Evolutionary conservation across 1,284 basidiomycete species (phyloP), one percentile per base, ranked within the genome.

Genomic region (Puccinia novopanici): DNA sequence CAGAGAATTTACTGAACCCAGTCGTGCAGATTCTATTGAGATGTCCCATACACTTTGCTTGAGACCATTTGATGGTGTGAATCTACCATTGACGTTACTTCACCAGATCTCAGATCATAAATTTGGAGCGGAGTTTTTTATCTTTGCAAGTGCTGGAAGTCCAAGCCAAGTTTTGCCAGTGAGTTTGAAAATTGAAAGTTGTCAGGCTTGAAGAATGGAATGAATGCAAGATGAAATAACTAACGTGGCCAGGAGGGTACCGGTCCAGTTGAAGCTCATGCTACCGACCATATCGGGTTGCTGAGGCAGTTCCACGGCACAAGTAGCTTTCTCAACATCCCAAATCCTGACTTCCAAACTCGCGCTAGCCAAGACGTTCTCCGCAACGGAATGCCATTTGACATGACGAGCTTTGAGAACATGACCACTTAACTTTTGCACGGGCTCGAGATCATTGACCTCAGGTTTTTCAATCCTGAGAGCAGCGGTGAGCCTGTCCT

Each of bases 1-100:
- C 94, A 70, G 92, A 93, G 91, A 95, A 95, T 86, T 91, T 93
- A 87, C 92, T 94, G 87, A 98, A 98, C 22, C 94, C 95, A 9
- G 96, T 98, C 45, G 94, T 97, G 50, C 92, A 93, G 84, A 98
- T 90, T 81, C 91, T 90, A 85, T 95, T 93, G 79, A 90, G 87
- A 83, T 93, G 92, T 73, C 96, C 96, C 89, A 98, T 91, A 93
- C 94, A 98, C 34, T 90, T 88, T 0, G 95, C 92, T 37, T 96
- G 89, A 9, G 93, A 91, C 52, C 94, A 94, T 87, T 98, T 98
- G 87, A 99, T 92, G 13, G 85, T 99, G 95, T 0, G 93, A 92
- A 84, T 98, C 95, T 3, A 90, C 88, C 30, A 91, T 87, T 30
- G 98, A 92, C 0, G 95, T 89, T 34, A 93, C 91, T 0, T 89